Percentiles rank a stretch among this genome's conserved stretches.
Evolutionary conservation across 2,329 filamentous ascomycete genomes (phyloP).

Genomic region (Didymella glomerata): DNA sequence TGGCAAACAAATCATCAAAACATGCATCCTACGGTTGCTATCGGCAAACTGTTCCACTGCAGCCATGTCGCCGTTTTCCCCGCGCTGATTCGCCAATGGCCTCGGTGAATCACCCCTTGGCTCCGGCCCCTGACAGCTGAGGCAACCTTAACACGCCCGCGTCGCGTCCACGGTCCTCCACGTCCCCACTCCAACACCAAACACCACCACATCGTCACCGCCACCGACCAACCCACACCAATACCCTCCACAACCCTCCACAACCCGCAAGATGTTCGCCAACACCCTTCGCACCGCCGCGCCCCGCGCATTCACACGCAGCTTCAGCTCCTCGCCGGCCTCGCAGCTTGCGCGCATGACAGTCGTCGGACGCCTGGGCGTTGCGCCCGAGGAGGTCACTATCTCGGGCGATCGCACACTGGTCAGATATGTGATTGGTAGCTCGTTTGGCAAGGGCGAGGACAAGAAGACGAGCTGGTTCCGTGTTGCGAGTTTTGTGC

Average conservation of each 20-base stretch:
- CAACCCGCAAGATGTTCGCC: slow-evolving; percentile 35
- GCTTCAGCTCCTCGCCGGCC: slow-evolving; percentile 76
- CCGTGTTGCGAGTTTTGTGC: slow-evolving; percentile 76
- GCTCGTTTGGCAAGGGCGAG: slow-evolving; percentile 67
- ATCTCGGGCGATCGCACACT: slow-evolving; percentile 78
- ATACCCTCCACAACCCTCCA: neutral
- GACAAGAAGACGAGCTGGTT: slow-evolving; percentile 87
- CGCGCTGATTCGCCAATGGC: slow-evolving; percentile 6
- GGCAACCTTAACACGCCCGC: neutral
- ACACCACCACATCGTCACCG: slow-evolving; percentile 6
- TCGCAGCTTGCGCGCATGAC: slow-evolving; percentile 79
- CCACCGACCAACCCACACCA: slow-evolving; percentile 9
- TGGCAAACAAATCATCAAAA: neutral
- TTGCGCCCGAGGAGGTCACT: slow-evolving; percentile 78
- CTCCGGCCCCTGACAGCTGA: slow-evolving; percentile 10
- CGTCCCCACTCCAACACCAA: slow-evolving; percentile 25
- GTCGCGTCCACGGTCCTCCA: slow-evolving; percentile 11
- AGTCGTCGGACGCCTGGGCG: slow-evolving; percentile 84
- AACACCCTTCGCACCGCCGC: slow-evolving; percentile 59
- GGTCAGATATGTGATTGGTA: slow-evolving; percentile 79
- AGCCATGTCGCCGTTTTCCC: neutral
- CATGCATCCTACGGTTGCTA: neutral
- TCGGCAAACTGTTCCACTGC: neutral
- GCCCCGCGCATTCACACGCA: slow-evolving; percentile 66
- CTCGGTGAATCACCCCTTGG: slow-evolving; percentile 5